Conservation (phyloP, 2,329 filamentous ascomycete genomes). For the Didymella exigua region DNA sequence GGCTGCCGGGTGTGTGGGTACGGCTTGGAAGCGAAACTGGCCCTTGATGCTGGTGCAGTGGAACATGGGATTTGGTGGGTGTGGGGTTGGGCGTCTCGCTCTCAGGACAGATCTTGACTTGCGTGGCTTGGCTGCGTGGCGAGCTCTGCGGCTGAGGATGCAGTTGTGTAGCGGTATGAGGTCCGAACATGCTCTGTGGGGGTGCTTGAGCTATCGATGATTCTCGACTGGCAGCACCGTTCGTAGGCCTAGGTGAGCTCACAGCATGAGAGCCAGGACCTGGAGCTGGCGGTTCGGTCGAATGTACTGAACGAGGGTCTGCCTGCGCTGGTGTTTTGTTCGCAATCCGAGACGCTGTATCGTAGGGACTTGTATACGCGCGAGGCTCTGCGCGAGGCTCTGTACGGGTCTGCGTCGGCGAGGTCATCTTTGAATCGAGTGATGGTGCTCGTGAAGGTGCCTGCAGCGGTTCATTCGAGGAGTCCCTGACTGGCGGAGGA, state of each 20-base stretch:
- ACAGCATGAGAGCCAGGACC: slow-evolving; percentile 20
- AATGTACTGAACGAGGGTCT: slow-evolving; percentile 4
- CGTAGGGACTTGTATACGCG: slow-evolving; percentile 41
- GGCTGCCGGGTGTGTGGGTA: slow-evolving; percentile 30
- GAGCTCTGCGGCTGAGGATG: slow-evolving; percentile 16
- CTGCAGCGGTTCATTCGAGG: slow-evolving; percentile 16
- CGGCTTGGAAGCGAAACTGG: slow-evolving; percentile 29
- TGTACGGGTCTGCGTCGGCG: slow-evolving; percentile 1
- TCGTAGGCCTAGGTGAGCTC: slow-evolving; percentile 21
- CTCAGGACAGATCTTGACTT: slow-evolving; percentile 14
- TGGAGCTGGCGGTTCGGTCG: slow-evolving; percentile 11
- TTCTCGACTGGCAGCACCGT: slow-evolving; percentile 26
- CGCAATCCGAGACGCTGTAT: slow-evolving; percentile 23
- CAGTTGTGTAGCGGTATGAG: slow-evolving; percentile 20
- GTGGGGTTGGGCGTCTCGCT: slow-evolving; percentile 17
- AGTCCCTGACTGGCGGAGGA: slow-evolving; percentile 22
- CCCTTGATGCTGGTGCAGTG: slow-evolving; percentile 25
- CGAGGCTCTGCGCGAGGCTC: slow-evolving; percentile 9
- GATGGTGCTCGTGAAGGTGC: slow-evolving; percentile 25
- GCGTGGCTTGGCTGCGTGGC: slow-evolving; percentile 15
- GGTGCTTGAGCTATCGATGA: slow-evolving; percentile 27
- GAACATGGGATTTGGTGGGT: slow-evolving; percentile 23
- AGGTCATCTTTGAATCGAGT: slow-evolving; percentile 8
- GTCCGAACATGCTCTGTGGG: slow-evolving; percentile 27
- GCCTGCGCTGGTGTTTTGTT: not conserved